A percentile compares a stretch with the other conserved stretches of the same genome.
Conservation (phyloP, 495 filamentous ascomycete species). For the Aspergillus ostianus region DNA sequence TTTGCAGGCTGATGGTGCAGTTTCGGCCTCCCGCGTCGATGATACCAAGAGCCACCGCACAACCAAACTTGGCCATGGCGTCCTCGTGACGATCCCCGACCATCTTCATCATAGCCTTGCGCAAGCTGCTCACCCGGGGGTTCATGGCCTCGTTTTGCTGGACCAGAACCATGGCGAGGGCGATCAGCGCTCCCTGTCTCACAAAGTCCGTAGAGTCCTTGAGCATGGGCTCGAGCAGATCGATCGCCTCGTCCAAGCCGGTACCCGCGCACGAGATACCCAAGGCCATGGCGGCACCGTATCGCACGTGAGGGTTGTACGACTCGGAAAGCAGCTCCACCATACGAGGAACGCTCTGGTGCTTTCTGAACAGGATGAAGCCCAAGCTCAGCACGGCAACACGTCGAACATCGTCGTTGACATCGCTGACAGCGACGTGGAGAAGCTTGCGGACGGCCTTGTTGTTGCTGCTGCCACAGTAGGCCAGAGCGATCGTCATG, state of each 20-base stretch:
- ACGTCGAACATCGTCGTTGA: slow-evolving; percentile 94
- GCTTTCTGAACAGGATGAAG: slow-evolving; percentile 98
- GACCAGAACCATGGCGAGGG: slow-evolving; percentile 94
- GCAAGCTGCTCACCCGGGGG: slow-evolving; percentile 76
- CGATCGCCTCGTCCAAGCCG: slow-evolving; percentile 93
- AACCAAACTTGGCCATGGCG: slow-evolving; percentile 99
- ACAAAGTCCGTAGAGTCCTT: slow-evolving; percentile 99
- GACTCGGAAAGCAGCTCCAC: slow-evolving; percentile 98
- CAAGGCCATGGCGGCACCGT: slow-evolving; percentile 96
- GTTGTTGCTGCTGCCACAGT: slow-evolving; percentile 96
- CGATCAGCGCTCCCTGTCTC: slow-evolving; percentile 92
- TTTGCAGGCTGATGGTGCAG: slow-evolving; percentile 96
- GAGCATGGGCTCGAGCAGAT: slow-evolving; percentile 97
- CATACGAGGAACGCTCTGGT: slow-evolving; percentile 95
- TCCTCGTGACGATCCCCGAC: slow-evolving; percentile 95
- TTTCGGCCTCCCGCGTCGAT: slow-evolving; percentile 98
- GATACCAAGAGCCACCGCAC: slow-evolving; percentile 89
- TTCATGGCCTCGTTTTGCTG: slow-evolving; percentile 98
- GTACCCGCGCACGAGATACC: slow-evolving; percentile 98
- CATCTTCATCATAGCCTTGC: slow-evolving; percentile 86
- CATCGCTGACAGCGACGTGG: slow-evolving; percentile 96
- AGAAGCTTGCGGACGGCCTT: slow-evolving; percentile 97
- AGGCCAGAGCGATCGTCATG: slow-evolving; percentile 97
- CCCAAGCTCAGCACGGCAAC: slow-evolving; percentile 98
- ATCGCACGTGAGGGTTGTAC: slow-evolving; percentile 98